Base-by-base conservation (phyloP, 2,329 filamentous ascomycete species). In the Cladosporium sp. region DNA sequence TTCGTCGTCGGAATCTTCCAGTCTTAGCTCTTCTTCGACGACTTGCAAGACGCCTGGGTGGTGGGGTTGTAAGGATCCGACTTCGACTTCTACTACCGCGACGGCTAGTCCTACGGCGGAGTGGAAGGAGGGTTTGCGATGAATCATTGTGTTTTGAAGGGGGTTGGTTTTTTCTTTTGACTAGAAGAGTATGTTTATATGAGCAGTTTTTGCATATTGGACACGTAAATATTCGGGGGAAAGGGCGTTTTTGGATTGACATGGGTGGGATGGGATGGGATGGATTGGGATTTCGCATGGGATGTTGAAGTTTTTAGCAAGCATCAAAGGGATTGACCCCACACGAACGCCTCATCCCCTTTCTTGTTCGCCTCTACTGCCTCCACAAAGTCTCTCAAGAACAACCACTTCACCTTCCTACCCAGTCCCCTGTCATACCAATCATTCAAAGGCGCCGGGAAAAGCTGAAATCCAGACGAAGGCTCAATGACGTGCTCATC, bases 31-130 rank as follows among this genome's bases (percentile, higher is more conserved):
- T 6, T 57, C 59, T 22, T 52, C 65, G 15, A 77, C 74, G 2
- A 83, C 78, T 0, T 84, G 80, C 62, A 71, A 76, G 57, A 80
- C 78, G 1, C 82, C 80, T 2, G 82, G 82, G 7, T 85, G 82
- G 78, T 85, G 84, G 58, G 82, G 82, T 3, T 84, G 82, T 66
- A 81, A 82, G 25, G 82, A 80, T 53, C 67, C 71, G 50, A 71
- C 67, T 5, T 75, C 64, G 7, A 70, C 68, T 12, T 16, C 27
- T 19, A 18, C 33, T n/a, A 19, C 43, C 6, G 11, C 22, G 15
- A 35, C 32, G 12, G 13, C 13, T 2, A 32, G 22, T 11, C 30
- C 43, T 1, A 38, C 33, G 4, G 27, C 35, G 15, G n/a, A 9
- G 22, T 19, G 30, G 4, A 47, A 47, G 25, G 20, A 47, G 25